Evolutionary conservation across 1,139 yeast genomes (phyloP).

Genomic region (Pichia sp.): DNA sequence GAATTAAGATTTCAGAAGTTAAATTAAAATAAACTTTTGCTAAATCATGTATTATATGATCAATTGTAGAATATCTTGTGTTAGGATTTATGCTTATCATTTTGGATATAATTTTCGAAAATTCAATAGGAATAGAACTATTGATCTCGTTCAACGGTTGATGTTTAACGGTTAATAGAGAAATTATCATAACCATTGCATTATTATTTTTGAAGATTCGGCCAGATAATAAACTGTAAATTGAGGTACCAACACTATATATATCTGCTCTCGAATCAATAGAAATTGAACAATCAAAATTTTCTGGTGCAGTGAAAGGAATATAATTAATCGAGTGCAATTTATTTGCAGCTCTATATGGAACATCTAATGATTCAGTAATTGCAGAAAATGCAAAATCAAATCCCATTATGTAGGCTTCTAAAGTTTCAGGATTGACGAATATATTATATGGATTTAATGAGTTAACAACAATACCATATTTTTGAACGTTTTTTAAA

Average conservation of each 20-base stretch:
- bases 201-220: slow-evolving; percentile 39
- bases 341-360: slow-evolving; percentile 31
- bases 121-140: slow-evolving; percentile 34
- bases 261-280: slow-evolving; percentile 48
- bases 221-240: slow-evolving; percentile 45
- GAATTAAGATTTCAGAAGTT: not conserved
- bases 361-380: slow-evolving; percentile 38
- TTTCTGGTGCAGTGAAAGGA: slow-evolving; percentile 50
- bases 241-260: slow-evolving; percentile 44
- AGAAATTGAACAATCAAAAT: slow-evolving; percentile 37
- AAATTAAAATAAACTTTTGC: slow-evolving; percentile 21
- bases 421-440: slow-evolving; percentile 27
- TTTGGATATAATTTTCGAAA: slow-evolving; percentile 39
- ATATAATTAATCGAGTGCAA: slow-evolving; percentile 34
- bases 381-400: slow-evolving; percentile 43
- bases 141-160: slow-evolving; percentile 36
- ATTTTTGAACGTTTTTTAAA: slow-evolving; percentile 36
- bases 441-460: slow-evolving; percentile 37
- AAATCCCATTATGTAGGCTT: slow-evolving; percentile 43
- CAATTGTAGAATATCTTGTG: slow-evolving; percentile 37
- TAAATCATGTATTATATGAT: slow-evolving; percentile 37
- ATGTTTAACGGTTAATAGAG: slow-evolving; percentile 41
- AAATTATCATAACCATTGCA: slow-evolving; percentile 36
- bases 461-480: slow-evolving; percentile 47
- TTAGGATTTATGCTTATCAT: slow-evolving; percentile 40